These are phyloP conservation scores for Hysterangium stoloniferum DNA, from an alignment of 768 basidiomycete genomes.

Conservation along the genomic window DNA sequence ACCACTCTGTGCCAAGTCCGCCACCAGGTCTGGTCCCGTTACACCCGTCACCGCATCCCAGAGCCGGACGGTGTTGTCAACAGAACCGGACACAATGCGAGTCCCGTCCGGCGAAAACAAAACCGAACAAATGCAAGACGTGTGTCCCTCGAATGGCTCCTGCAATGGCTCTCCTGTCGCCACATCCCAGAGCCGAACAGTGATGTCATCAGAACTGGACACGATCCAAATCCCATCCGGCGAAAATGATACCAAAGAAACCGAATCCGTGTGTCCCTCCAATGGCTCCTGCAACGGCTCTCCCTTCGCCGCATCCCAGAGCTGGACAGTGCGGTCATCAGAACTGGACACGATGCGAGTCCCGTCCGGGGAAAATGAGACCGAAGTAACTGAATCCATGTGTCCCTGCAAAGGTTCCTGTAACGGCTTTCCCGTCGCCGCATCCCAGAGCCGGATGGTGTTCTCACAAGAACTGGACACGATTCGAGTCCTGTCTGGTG, in stretches of 20 bases:
- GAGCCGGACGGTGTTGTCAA: conserved; percentile 1
- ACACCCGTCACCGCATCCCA: conserved; percentile 11
- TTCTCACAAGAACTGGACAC: background rate
- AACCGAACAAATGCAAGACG: background rate
- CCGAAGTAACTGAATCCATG: background rate
- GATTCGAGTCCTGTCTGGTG: background rate
- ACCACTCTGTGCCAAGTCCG: too few species aligned
- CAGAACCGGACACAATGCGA: conserved; percentile 8
- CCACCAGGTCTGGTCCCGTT: too few species aligned
- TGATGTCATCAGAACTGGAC: conserved; percentile 9
- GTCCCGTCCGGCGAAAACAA: conserved; percentile 8
- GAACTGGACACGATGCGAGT: conserved; percentile 2
- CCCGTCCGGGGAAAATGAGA: conserved; percentile 12
- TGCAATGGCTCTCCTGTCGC: background rate
- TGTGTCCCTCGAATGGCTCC: background rate
- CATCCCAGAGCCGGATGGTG: conserved; percentile 11
- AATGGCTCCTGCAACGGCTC: background rate
- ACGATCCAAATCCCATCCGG: conserved; percentile 5
- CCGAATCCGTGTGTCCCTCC: conserved; percentile 6
- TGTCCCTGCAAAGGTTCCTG: background rate
- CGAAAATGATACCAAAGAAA: conserved; percentile 9
- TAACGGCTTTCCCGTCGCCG: background rate
- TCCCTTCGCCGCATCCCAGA: conserved; percentile 11
- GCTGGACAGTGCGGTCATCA: conserved; percentile 1
- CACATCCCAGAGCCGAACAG: conserved; percentile 11